phyloP scores from a whole-genome alignment of 257 asterid species.

The Solanum medicagineum region DNA sequence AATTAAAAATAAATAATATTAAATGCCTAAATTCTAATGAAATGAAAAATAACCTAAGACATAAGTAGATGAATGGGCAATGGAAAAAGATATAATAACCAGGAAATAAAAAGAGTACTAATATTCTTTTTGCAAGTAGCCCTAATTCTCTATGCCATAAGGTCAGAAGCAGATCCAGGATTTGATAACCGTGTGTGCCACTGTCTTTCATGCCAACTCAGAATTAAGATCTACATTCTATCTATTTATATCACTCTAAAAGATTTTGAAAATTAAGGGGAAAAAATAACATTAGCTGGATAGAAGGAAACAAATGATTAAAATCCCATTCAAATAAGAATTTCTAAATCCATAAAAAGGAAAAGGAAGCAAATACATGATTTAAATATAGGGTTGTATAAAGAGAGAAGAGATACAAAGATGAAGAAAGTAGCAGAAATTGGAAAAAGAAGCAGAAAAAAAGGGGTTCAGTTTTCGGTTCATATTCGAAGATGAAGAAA shows the following conservation, averaged over 20 bases:
- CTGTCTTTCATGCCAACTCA: neutral
- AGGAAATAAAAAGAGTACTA: neutral
- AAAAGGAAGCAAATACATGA: neutral
- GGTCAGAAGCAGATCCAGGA: neutral
- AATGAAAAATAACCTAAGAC: neutral
- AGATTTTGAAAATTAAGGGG: neutral
- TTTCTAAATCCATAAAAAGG: neutral
- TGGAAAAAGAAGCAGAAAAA: neutral
- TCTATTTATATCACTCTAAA: neutral
- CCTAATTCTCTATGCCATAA: neutral
- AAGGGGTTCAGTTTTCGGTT: neutral
- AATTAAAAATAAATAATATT: neutral
- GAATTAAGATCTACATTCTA: neutral
- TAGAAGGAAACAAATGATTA: neutral
- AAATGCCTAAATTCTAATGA: neutral
- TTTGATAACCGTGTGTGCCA: neutral
- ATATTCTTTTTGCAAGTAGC: neutral
- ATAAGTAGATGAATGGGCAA: neutral
- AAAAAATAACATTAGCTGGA: neutral
- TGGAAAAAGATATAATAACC: neutral
- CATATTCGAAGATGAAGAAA: neutral
- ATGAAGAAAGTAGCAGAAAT: neutral
- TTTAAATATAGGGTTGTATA: neutral
- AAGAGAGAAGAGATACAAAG: neutral
- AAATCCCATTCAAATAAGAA: neutral